phyloP scores from a whole-genome alignment of 163 green algal genomes.

The Scenedesmus sp. region DNA sequence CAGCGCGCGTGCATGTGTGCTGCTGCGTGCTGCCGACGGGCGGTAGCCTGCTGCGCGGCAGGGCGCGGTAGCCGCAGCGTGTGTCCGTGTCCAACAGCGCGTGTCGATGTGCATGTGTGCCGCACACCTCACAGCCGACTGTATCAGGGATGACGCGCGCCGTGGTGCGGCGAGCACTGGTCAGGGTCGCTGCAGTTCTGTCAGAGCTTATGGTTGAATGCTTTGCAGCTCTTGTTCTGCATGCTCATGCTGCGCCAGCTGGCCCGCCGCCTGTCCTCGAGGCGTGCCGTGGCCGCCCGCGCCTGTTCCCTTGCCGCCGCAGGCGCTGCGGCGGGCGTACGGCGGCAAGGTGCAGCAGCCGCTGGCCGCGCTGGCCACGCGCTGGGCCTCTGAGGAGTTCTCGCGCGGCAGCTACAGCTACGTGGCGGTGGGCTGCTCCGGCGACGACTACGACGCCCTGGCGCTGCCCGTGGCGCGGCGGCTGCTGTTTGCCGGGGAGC shows the following conservation, averaged over 20 bases:
- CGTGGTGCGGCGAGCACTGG: too few species aligned
- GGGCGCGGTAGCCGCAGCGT: background rate
- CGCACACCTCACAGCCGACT: background rate
- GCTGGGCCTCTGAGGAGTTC: constrained; percentile 81
- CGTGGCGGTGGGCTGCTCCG: constrained; percentile 76
- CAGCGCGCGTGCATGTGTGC: background rate
- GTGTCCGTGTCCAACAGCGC: background rate
- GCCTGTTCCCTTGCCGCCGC: background rate
- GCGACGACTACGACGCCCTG: constrained; percentile 86
- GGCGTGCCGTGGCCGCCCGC: too few species aligned
- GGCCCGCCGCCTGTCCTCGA: too few species aligned
- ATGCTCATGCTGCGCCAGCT: too few species aligned
- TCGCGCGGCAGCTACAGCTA: constrained; percentile 82
- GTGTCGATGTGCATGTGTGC: background rate
- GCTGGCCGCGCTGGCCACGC: constrained; percentile 61
- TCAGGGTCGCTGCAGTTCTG: too few species aligned
- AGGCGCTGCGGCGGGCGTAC: constrained; percentile 70
- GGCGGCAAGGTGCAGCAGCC: constrained; percentile 63
- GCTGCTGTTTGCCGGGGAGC: constrained; percentile 76
- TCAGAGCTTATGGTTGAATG: too few species aligned
- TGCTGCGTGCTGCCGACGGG: background rate
- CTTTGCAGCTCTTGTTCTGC: too few species aligned
- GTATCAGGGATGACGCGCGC: too few species aligned
- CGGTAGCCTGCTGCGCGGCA: background rate
- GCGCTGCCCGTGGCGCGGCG: constrained; percentile 69